Evolutionary conservation across 1,284 basidiomycete genomes (phyloP).

Genomic region (Cutaneotrichosporon curvatum): DNA sequence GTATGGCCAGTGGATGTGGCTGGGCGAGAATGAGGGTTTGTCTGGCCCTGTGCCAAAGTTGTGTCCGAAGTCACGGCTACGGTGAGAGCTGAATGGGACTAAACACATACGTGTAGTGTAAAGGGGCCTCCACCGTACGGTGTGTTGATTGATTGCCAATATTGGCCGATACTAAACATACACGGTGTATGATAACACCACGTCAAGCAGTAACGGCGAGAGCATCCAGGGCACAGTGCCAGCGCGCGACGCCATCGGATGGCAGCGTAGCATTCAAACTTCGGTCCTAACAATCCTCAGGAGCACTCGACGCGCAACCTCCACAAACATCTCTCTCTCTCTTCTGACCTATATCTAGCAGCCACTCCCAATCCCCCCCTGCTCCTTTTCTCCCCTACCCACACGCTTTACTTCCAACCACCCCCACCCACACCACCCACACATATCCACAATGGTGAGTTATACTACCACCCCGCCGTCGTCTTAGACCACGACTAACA

Average conservation of each 20-base stretch:
- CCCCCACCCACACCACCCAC: slow-evolving; percentile 11
- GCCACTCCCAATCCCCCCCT: not conserved
- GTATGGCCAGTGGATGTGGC: not conserved
- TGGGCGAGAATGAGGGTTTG: too few relatives aligned
- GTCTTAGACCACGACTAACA: slow-evolving; percentile 1
- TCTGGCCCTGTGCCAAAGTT: too few relatives aligned
- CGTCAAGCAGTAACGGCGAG: too few relatives aligned
- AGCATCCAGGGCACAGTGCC: too few relatives aligned
- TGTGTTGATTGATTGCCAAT: too few relatives aligned
- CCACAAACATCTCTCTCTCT: not conserved
- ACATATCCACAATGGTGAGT: slow-evolving; percentile 28
- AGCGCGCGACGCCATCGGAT: too few relatives aligned
- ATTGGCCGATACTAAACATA: too few relatives aligned
- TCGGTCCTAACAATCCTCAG: not conserved
- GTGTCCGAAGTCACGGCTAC: too few relatives aligned
- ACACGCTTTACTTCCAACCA: slow-evolving; percentile 1
- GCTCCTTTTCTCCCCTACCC: not conserved
- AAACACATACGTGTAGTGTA: not conserved
- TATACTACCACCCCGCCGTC: not conserved
- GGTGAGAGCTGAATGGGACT: not conserved
- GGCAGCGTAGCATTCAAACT: not conserved
- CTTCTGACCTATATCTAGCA: not conserved
- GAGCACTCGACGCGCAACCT: not conserved
- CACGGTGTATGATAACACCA: too few relatives aligned
- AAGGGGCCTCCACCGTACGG: too few relatives aligned